Base-by-base conservation (phyloP, 2,329 filamentous ascomycete genomes). In the Penicillium oxalicum region DNA sequence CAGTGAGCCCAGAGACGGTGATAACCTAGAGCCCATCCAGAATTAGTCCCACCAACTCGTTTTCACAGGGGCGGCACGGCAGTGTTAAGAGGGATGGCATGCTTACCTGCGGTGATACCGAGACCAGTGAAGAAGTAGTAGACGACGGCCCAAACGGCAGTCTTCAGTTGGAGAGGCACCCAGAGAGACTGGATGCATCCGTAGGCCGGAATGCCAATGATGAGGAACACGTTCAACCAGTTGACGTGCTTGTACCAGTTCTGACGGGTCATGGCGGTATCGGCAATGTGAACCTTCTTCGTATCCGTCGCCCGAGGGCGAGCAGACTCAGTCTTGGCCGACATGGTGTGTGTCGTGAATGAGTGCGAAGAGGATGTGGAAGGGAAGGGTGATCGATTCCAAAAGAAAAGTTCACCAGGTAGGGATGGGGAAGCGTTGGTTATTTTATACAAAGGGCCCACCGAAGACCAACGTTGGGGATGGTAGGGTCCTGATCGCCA, bases 201-300 rank as follows among this genome's bases (percentile, higher is more conserved):
- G 49, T 80, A 76, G 41, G 91, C 53, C 37, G 91, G 90, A 40
- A 95, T 79, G 58, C 86, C 77, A 57, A 94, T 70, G 67, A 95
- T 91, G 68, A 95, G 80, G 54, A 77, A 79, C 54, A 88, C 84
- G 70, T 95, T 95, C 58, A 95, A 79, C 89, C 90, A 95, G 79
- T 95, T 90, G 76, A 95, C 80, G 67, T 95, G 90, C 74, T 91
- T 86, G 74, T 90, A 84, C 87, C 88, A 93, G 76, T 95, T 95
- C 63, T 77, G 75, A 71, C 77, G 79, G 51, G 88, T 95, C 61
- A 94, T 84, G 49, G 87, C 86, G 55, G 81, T 81, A 56, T 94
- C 89, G 56, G 88, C 83, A 71, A 95, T 93, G 72, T 95, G 89
- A 64, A 85, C 80, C 75, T 94, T 95, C 76, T 84, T 80, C 44